phyloP scores from a whole-genome alignment of 345 rosid genomes.

The Rhizophora mangle region DNA sequence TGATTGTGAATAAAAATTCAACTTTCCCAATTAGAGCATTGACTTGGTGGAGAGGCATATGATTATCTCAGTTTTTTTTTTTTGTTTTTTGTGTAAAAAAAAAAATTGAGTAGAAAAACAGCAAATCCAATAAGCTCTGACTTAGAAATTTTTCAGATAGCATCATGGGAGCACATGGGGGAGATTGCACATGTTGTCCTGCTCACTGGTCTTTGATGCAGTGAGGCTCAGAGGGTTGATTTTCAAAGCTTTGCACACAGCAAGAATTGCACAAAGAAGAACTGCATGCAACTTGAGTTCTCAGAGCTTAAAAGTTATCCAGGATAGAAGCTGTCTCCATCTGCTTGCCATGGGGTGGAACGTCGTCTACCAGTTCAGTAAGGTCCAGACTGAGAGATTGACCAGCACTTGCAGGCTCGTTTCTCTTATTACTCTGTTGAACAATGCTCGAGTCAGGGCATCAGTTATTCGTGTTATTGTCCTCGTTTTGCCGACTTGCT shows the following conservation, averaged over 20 bases:
- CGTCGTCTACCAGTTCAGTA: conserved; percentile 89
- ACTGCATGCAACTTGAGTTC: conserved; percentile 83
- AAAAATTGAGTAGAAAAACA: too few relatives aligned
- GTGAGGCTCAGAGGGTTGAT: conserved; percentile 73
- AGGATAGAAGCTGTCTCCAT: conserved; percentile 89
- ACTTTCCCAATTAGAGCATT: too few relatives aligned
- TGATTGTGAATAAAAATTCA: too few relatives aligned
- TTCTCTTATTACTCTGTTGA: conserved; percentile 90
- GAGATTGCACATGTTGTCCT: conserved; percentile 77
- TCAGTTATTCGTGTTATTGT: not conserved
- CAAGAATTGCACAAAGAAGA: conserved; percentile 96
- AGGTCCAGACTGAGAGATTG: conserved; percentile 97
- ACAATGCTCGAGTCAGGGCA: conserved; percentile 93
- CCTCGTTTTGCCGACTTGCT: not conserved
- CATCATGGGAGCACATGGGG: conserved; percentile 80
- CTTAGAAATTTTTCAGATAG: conserved; percentile 32
- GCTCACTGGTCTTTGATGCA: conserved; percentile 80
- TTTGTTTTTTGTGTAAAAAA: too few relatives aligned
- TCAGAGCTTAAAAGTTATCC: conserved; percentile 89
- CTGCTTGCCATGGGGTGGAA: conserved; percentile 99
- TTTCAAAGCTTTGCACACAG: conserved; percentile 76
- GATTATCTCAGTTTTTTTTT: too few relatives aligned
- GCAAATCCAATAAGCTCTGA: too few relatives aligned
- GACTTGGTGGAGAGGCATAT: too few relatives aligned
- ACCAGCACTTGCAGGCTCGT: conserved; percentile 75